Evolutionary conservation across 2,329 filamentous ascomycete genomes (phyloP), one percentile per base, ranked within the genome.

Genomic region (Ophiostoma australiae): DNA sequence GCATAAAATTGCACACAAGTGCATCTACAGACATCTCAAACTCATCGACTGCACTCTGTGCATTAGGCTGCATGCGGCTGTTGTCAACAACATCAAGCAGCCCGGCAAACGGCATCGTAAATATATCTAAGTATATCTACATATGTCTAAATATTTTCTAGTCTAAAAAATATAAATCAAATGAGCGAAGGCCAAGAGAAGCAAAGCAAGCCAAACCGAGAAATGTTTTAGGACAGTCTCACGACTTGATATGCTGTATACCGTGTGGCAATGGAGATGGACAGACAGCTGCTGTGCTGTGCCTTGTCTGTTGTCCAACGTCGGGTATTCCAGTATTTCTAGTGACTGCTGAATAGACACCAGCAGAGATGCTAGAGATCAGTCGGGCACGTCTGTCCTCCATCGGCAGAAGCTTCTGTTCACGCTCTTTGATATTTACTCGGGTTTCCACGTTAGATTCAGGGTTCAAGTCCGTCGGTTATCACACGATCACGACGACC

Each of bases 51-150:
- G 55, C 55, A 61, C 23, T 11, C n/a, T 55, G 58, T 63, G 27
- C 58, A 63, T 63, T 63, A 33, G 23, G 8, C 23, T 58, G 44
- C 52, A 63, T 63, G 58, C 27, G 58, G 58, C 58, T 55, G 52
- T 55, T 27, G n/a, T 55, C 7, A 13, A 10, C 5, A 55, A 11
- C 52, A 8, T 23, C 52, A 6, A 55, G 20, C 44, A 48, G 44
- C 13, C 17, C 44, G 44, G 44, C 17, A 48, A 48, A n/a, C 44
- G 44, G 44, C 44, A n/a, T 20, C 20, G 17, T 20, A n/a, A 48
- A 39, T n/a, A n/a, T n/a, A n/a, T n/a, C n/a, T n/a, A n/a, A n/a
- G n/a, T n/a, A n/a, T n/a, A n/a, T n/a, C n/a, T n/a, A n/a, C n/a
- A n/a, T n/a, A n/a, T n/a, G n/a, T n/a, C n/a, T n/a, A n/a, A n/a